Evolutionary conservation across 306 rosid species (phyloP).

Genomic region (Vicia sativa): DNA sequence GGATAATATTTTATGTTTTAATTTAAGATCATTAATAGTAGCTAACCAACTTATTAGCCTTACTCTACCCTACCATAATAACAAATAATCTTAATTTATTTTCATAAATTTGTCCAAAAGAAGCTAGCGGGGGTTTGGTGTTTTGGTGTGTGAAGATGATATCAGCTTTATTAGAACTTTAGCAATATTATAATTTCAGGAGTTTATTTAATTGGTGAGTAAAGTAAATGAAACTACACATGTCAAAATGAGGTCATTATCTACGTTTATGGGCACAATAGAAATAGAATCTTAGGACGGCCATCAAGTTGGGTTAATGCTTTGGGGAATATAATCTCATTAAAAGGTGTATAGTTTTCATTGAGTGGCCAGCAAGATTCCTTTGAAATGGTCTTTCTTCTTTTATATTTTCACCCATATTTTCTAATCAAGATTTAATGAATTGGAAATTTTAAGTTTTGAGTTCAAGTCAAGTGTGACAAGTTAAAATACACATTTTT

Average conservation of each 20-base stretch:
- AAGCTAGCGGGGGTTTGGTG: constrained; percentile 55
- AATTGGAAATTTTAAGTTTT: no score
- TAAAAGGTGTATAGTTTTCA: constrained; percentile 52
- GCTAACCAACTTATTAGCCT: constrained; percentile 43
- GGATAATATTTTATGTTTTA: constrained; percentile 20
- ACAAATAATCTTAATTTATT: constrained; percentile 8
- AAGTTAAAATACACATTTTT: no score
- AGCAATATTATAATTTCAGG: neutral
- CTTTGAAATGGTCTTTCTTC: constrained; percentile 48
- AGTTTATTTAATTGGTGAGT: neutral
- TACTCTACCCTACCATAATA: constrained; percentile 22
- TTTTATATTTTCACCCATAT: constrained; percentile 15
- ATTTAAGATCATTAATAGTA: constrained; percentile 27
- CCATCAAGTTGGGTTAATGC: constrained; percentile 55
- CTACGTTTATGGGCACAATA: constrained; percentile 42
- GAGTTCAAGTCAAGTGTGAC: no score
- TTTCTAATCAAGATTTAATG: no score
- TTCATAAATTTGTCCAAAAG: constrained; percentile 39
- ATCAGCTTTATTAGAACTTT: constrained; percentile 40
- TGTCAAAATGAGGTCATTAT: constrained; percentile 46
- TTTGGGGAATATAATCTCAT: constrained; percentile 59
- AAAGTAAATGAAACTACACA: constrained; percentile 14
- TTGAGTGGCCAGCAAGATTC: constrained; percentile 72
- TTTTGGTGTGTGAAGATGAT: constrained; percentile 47
- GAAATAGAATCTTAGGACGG: constrained; percentile 77